Evolutionary conservation across 23 red algal species (phyloP), one percentile per base, ranked within the genome.

Genomic region (Gracilariopsis chorda): DNA sequence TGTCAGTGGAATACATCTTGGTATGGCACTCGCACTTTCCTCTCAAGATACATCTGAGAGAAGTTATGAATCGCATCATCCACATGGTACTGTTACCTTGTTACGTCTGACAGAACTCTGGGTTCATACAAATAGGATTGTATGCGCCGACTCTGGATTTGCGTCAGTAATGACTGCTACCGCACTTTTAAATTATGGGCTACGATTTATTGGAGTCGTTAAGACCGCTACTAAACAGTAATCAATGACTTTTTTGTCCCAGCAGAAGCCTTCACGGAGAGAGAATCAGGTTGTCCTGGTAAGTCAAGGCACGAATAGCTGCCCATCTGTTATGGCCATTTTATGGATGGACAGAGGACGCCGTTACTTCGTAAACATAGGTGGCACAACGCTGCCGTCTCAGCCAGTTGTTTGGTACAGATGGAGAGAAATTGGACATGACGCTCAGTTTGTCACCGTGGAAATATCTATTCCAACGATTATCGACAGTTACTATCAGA

Each of bases 111-210:
- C 61, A 2, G 13, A 43, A 13, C 57, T 60, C 16, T 87, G 57
- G 32, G 34, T 48, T 17, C 2, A 67, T 27, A 42, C 59, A 11
- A 40, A 57, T 25, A 19, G 84, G 17, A 24, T 89, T 33, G 44
- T 77, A 40, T 77, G n/a, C 41, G 84, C 84, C 0, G 84, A 89
- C 37, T 89, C 65, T 60, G 27, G 30, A 4, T 89, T 59, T 89
- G 84, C 70, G 12, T 76, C 65, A 2, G 84, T 89, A 41, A 30
- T 23, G 19, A 51, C 84, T 7, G 84, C 84, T 7, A 37, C 37
- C 25, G 45, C 2, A 29, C 65, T 89, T 29, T 35, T 42, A 3
- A 3, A 59, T 2, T 48, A 55, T 58, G 84, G 84, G 9, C 46
- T 89, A 11, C 28, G 70, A 19, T 89, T 89, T 55, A 55, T 52